Evolutionary conservation across 148 eudicot species (phyloP).

Genomic region (Drosera capensis): DNA sequence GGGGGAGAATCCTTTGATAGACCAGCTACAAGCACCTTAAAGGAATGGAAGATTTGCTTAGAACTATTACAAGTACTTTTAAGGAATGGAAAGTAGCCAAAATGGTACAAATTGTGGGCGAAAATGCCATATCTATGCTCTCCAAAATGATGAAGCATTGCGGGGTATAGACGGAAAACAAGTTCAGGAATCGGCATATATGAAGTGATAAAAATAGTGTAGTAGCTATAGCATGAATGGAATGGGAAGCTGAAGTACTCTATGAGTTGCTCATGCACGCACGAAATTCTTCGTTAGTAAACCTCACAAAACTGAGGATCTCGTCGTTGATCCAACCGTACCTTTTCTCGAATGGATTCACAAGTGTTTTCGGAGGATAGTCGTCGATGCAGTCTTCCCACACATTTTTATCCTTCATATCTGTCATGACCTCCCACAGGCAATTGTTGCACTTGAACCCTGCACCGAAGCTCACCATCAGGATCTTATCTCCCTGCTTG

Average conservation of each 20-base stretch:
- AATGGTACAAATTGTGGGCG: no score
- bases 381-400: conserved; percentile 22
- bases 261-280: no score
- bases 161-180: not conserved
- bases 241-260: not conserved
- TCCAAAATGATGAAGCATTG: not conserved
- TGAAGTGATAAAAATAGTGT: not conserved
- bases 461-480: conserved; percentile 36
- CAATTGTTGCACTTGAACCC: conserved; percentile 38
- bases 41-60: not conserved
- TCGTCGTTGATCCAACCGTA: conserved; percentile 23
- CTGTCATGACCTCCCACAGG: conserved; percentile 17
- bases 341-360: conserved; percentile 20
- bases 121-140: no score
- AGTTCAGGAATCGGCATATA: not conserved
- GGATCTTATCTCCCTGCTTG: conserved; percentile 23
- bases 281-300: not conserved
- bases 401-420: conserved; percentile 15
- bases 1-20: no score
- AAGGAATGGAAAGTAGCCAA: not conserved
- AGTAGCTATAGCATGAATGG: no score
- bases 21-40: no score
- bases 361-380: conserved; percentile 8
- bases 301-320: not conserved
- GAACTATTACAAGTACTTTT: not conserved